Evolutionary conservation across 306 rosid genomes (phyloP).

Genomic region (Pterocarpus santalinus): DNA sequence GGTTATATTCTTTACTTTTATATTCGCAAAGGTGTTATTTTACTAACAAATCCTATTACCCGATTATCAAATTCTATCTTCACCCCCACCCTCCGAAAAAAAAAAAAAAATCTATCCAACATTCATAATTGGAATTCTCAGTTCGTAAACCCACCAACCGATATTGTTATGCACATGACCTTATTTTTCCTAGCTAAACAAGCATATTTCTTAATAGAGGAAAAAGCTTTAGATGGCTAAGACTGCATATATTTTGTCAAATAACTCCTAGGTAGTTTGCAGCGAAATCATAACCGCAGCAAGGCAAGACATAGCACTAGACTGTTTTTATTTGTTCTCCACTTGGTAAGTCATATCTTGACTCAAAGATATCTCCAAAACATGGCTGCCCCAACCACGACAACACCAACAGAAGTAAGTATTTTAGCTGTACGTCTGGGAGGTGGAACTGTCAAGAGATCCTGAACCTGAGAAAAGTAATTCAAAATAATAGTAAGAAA

Average conservation of each 20-base stretch:
- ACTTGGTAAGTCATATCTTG: no score
- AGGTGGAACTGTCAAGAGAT: background rate
- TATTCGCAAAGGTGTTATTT: no score
- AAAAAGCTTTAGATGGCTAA: background rate
- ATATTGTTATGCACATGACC: no score
- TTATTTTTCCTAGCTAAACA: background rate
- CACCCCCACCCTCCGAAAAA: no score
- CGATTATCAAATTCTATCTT: no score
- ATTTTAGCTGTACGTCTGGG: background rate
- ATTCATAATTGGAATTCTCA: no score
- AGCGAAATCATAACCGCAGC: background rate
- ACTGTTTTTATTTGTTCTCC: background rate
- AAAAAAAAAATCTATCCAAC: no score
- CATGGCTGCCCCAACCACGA: background rate
- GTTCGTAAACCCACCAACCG: no score
- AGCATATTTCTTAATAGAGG: background rate
- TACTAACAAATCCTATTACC: no score
- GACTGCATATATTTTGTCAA: background rate
- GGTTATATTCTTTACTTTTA: no score
- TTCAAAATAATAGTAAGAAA: background rate
- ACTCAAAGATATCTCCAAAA: background rate
- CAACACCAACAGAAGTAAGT: background rate
- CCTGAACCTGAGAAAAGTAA: background rate
- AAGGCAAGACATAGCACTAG: background rate
- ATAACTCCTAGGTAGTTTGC: background rate